Base-by-base conservation (phyloP, 2,329 filamentous ascomycete species). In the Aspergillus carbonarius region DNA sequence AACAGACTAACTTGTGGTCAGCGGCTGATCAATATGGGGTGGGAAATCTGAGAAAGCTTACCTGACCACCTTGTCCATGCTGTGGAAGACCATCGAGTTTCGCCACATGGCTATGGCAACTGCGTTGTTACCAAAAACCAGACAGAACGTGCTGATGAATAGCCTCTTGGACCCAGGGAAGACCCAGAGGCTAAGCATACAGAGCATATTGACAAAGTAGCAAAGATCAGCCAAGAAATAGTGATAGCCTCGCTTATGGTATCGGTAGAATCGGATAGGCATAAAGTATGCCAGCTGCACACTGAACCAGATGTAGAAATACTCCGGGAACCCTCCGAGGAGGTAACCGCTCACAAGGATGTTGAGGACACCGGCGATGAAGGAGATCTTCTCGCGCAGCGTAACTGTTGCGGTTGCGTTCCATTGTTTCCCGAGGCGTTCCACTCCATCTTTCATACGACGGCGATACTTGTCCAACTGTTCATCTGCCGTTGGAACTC, bases 71-170 rank as follows among this genome's bases (percentile, higher is more conserved):
- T 99, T 99, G 82, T 99, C 95, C 77, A 99, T 88, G 72, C 92
- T 96, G 81, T 99, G 95, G 75, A 99, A 99, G 48, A 99, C 95
- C 71, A 99, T 85, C 32, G 93, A 97, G 75, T 99, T 99, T 63
- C 95, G 88, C 95, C 95, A 99, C 93, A 99, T 95, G 72, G 95
- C 92, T 74, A 99, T 98, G 12, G 95, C 95, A 48, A 97, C 88
- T 18, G 95, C 95, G 72, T 99, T 99, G 77, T 99, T 99, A 63
- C 95, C 95, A 71, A 91, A 96, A 9, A 93, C 91, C 34, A 99
- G 82, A 70, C 95, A 98, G 76, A 93, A 99, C 0, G 91, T 89
- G 65, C 92, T 88, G 64, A 96, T 95, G 75, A 99, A 93, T 15
- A 99, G 83, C 46, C 93, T 88, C 76, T 96, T 96, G 12, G 93